A percentile compares a stretch with the other conserved stretches of the same genome.
Conservation (phyloP, 139 green algal genomes). For the Volvox africanus region DNA sequence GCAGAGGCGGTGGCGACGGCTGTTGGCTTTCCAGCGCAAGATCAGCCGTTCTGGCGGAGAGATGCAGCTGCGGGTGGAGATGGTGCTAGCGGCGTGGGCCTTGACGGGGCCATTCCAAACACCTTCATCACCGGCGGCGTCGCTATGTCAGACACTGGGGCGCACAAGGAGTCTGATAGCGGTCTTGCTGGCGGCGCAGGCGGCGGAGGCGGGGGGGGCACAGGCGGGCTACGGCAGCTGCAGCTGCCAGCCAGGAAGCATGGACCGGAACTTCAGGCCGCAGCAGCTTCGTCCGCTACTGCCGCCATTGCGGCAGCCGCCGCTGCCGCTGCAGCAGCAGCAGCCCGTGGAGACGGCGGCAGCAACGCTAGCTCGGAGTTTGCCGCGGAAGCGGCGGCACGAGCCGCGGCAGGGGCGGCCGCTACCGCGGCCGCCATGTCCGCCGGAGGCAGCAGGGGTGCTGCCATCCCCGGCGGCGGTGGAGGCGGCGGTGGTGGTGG, state of each 20-base stretch:
- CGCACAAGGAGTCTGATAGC: no score
- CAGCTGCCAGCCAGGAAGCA: not conserved
- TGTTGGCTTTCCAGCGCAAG: not conserved
- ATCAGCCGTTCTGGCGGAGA: no score
- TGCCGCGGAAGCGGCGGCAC: not conserved
- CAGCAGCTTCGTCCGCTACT: not conserved
- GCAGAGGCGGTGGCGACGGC: not conserved
- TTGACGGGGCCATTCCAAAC: no score
- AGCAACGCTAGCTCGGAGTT: not conserved
- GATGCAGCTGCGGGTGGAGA: no score
- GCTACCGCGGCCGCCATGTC: not conserved
- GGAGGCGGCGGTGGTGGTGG: not conserved
- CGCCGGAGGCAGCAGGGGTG: not conserved
- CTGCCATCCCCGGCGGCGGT: no score
- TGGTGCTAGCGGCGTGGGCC: no score
- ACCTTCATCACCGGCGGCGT: no score
- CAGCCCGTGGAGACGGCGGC: not conserved
- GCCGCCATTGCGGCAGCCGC: slow-evolving; percentile 1
- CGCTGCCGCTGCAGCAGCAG: not conserved
- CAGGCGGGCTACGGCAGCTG: not conserved
- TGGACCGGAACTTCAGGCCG: not conserved
- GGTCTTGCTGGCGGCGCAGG: not conserved
- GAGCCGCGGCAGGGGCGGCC: not conserved
- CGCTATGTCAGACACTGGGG: not conserved
- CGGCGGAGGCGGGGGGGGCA: not conserved